Conservation (phyloP, 1,139 yeast species). For the Sugiyamaella xylanicola region DNA sequence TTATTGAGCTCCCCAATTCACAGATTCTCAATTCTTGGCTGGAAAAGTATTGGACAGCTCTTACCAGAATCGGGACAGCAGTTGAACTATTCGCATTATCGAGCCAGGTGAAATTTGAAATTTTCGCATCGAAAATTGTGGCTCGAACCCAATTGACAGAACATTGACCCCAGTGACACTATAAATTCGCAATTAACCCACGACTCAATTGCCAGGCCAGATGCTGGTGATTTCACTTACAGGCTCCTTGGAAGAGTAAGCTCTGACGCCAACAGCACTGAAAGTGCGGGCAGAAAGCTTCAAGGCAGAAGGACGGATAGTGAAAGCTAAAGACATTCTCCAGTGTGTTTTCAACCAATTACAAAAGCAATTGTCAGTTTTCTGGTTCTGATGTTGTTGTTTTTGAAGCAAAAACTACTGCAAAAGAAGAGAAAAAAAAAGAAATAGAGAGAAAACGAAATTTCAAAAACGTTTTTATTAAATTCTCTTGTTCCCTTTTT, state of each 20-base stretch:
- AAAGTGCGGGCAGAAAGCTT: constrained; percentile 32
- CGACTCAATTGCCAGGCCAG: not conserved
- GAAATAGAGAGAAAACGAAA: not conserved
- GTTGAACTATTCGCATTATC: too few species aligned
- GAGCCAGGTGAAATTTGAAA: too few species aligned
- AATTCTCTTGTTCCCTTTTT: constrained; percentile 15
- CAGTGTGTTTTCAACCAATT: not conserved
- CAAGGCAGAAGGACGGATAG: constrained; percentile 33
- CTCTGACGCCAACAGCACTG: constrained; percentile 32
- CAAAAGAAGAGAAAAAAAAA: constrained; percentile 7
- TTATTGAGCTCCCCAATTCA: too few species aligned
- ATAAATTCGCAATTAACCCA: too few species aligned
- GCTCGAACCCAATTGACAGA: too few species aligned
- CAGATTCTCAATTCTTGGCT: too few species aligned
- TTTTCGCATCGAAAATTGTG: too few species aligned
- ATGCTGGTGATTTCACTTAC: constrained; percentile 34
- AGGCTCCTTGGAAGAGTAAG: constrained; percentile 41
- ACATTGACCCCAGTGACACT: too few species aligned
- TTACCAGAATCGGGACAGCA: too few species aligned
- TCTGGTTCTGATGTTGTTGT: not conserved
- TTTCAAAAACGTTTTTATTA: not conserved
- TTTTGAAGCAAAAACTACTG: constrained; percentile 1
- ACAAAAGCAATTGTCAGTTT: constrained; percentile 9
- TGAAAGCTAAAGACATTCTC: constrained; percentile 28
- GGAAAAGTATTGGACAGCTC: too few species aligned